Conservation (phyloP, 768 basidiomycete genomes). For the Mycena polygramma region DNA sequence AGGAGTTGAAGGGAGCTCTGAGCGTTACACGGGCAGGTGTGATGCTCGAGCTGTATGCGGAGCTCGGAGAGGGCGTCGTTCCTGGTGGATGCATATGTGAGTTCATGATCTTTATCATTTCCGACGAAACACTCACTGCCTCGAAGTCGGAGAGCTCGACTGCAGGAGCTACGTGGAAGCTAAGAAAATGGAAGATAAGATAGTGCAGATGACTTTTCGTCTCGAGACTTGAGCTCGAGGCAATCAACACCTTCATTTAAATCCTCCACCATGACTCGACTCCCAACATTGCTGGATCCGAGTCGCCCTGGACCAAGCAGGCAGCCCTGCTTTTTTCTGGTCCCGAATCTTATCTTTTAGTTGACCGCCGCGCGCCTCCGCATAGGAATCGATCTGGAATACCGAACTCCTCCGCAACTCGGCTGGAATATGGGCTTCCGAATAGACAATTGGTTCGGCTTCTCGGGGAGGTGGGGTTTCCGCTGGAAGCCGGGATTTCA, state of each 20-base stretch:
- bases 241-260: constrained; percentile 4
- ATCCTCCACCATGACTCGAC: background rate
- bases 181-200: constrained; percentile 1
- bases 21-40: constrained; percentile 1
- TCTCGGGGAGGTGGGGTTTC: no score
- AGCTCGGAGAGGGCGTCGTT: constrained; percentile 2
- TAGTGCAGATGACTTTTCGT: constrained; percentile 9
- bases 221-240: constrained; percentile 7
- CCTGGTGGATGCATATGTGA: constrained; percentile 7
- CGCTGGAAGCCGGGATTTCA: no score
- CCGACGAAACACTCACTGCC: constrained; percentile 4
- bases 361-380: no score
- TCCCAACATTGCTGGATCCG: background rate
- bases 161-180: constrained; percentile 4
- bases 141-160: constrained; percentile 2
- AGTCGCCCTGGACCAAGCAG: constrained; percentile 6
- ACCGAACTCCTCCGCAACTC: no score
- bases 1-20: constrained; percentile 3
- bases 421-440: no score
- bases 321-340: background rate
- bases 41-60: constrained; percentile 5
- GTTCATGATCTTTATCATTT: background rate
- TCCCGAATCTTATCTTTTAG: background rate
- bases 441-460: no score
- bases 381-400: no score